Percentiles rank a stretch among this genome's conserved stretches.
These are phyloP conservation scores for Gomphus sp. DNA, from an alignment of 1,284 basidiomycete genomes.

Conservation along the genomic window DNA sequence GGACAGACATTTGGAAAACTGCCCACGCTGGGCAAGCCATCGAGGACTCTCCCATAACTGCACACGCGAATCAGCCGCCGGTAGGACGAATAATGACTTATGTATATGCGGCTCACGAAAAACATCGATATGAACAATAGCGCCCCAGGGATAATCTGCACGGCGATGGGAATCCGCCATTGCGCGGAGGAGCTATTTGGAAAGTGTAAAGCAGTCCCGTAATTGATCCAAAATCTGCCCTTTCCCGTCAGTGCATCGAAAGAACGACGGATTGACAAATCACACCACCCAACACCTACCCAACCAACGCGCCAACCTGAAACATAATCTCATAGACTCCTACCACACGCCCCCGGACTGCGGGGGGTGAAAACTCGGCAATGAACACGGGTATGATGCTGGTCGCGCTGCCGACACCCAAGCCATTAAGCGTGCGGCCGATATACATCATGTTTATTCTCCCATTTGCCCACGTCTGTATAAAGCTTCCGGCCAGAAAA, in stretches of 20 bases:
- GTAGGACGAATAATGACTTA: too few relatives aligned
- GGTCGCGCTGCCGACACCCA: too few relatives aligned
- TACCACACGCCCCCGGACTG: constrained; percentile 38
- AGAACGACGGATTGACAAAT: not conserved
- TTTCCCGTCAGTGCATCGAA: not conserved
- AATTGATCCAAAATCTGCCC: too few relatives aligned
- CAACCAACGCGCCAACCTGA: constrained; percentile 21
- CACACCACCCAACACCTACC: constrained; percentile 19
- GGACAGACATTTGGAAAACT: constrained; percentile 26
- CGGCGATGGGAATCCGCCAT: constrained; percentile 40
- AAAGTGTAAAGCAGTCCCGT: constrained; percentile 26
- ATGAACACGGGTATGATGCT: too few relatives aligned
- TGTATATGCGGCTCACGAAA: too few relatives aligned
- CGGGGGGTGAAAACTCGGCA: constrained; percentile 30
- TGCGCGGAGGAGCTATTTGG: constrained; percentile 23
- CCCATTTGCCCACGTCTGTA: too few relatives aligned
- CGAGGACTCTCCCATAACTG: constrained; percentile 12
- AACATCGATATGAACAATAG: constrained; percentile 29
- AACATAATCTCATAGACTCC: constrained; percentile 38
- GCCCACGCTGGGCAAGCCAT: constrained; percentile 36
- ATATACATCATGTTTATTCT: too few relatives aligned
- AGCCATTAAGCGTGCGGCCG: too few relatives aligned
- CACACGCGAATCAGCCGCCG: too few relatives aligned
- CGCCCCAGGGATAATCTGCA: constrained; percentile 44
- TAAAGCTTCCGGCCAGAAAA: too few relatives aligned